Evolutionary conservation across 2,329 filamentous ascomycete species (phyloP).

Genomic region (Fusarium nelsonii): DNA sequence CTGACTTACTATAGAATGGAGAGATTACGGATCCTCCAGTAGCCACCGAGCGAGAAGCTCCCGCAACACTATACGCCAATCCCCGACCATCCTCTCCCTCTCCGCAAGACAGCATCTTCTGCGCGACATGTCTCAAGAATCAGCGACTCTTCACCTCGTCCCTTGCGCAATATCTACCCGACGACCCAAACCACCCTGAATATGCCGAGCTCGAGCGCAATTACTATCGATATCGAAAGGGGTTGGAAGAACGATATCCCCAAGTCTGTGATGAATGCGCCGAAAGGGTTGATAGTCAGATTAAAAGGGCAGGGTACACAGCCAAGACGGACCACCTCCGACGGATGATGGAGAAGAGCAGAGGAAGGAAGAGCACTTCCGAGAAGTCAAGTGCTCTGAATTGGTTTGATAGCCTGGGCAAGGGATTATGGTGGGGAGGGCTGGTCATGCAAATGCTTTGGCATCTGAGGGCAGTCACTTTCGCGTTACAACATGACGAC

Average conservation of each 20-base stretch:
- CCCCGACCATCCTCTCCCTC: conserved; percentile 51
- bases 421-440: conserved; percentile 63
- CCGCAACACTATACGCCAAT: conserved; percentile 62
- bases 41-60: conserved; percentile 60
- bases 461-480: conserved; percentile 57
- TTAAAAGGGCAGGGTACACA: conserved; percentile 79
- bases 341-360: conserved; percentile 77
- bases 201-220: conserved; percentile 76
- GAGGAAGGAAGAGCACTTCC: conserved; percentile 51
- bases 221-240: conserved; percentile 76
- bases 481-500: conserved; percentile 46
- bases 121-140: conserved; percentile 86
- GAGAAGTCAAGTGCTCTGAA: conserved; percentile 57
- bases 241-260: conserved; percentile 86
- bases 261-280: conserved; percentile 88
- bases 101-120: conserved; percentile 65
- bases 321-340: conserved; percentile 86
- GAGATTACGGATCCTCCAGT: conserved; percentile 89
- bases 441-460: conserved; percentile 62
- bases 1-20: conserved; percentile 71
- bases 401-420: conserved; percentile 57
- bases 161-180: conserved; percentile 82
- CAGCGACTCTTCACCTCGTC: conserved; percentile 83
- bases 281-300: conserved; percentile 75
- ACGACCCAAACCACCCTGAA: conserved; percentile 72